phyloP scores from a whole-genome alignment of 2,329 filamentous ascomycete species.

The Fusarium sp. region DNA sequence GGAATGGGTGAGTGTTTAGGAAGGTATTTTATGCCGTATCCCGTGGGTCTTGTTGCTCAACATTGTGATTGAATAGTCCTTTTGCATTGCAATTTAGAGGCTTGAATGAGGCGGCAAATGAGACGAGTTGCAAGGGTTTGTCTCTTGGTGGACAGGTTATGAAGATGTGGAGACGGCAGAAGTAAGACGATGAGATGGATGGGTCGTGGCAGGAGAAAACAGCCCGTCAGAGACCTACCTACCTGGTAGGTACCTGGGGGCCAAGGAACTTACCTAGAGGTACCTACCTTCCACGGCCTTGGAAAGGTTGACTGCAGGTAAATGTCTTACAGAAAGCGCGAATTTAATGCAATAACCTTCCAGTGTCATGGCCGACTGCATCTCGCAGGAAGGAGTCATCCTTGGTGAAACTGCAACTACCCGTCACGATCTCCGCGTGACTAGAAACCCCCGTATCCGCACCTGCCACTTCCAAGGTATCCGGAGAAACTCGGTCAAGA shows the following conservation, averaged over 20 bases:
- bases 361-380: slow-evolving; percentile 20
- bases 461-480: background rate
- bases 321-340: background rate
- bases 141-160: background rate
- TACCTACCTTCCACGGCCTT: background rate
- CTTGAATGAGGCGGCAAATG: background rate
- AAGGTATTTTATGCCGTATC: background rate
- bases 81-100: background rate
- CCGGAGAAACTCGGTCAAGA: background rate
- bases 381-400: slow-evolving; percentile 20
- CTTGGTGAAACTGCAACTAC: slow-evolving; percentile 28
- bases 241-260: background rate
- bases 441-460: background rate
- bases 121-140: background rate
- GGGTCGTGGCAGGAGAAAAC: background rate
- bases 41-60: background rate
- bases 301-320: background rate
- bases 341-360: background rate
- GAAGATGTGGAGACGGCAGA: background rate
- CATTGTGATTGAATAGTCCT: background rate
- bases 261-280: background rate
- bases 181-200: background rate
- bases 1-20: background rate
- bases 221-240: background rate
- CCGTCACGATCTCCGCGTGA: slow-evolving; percentile 18